These are phyloP conservation scores for Talaromyces sp. DNA, from an alignment of 2,329 filamentous ascomycete species.

Conservation along the genomic window DNA sequence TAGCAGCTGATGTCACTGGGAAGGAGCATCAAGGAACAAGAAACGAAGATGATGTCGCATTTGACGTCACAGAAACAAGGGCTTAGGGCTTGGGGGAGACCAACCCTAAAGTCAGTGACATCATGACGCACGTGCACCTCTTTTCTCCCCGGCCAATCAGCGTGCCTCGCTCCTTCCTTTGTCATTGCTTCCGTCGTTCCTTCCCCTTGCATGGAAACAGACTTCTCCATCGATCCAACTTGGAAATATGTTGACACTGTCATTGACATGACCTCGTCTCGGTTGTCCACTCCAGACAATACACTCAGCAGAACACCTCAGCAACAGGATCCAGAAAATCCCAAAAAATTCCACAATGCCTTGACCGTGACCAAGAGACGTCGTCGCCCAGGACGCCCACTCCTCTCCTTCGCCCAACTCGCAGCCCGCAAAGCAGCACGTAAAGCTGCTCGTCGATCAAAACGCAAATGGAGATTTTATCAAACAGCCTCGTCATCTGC, in stretches of 20 bases:
- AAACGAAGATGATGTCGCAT: not conserved
- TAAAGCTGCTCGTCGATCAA: not conserved
- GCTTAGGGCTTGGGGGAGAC: not conserved
- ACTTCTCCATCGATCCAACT: not conserved
- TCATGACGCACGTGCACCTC: conserved; percentile 2
- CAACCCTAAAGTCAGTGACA: not conserved
- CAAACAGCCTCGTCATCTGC: not conserved
- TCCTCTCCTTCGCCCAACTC: conserved; percentile 15
- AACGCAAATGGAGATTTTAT: not conserved
- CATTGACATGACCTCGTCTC: conserved; percentile 1
- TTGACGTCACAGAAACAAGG: conserved; percentile 2
- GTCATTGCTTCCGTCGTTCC: not conserved
- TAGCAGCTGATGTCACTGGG: not conserved
- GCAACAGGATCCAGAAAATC: not conserved
- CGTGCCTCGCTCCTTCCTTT: not conserved
- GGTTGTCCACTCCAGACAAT: not conserved
- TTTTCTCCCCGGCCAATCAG: conserved; percentile 1
- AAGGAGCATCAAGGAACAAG: no score
- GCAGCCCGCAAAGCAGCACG: conserved; percentile 4
- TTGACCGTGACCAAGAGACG: not conserved
- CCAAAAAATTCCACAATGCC: not conserved
- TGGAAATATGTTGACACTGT: not conserved
- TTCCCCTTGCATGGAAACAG: not conserved
- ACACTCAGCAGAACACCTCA: not conserved
- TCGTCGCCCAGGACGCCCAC: conserved; percentile 11